phyloP scores from a whole-genome alignment of 257 asterid genomes.

The Linderniella brevidens region DNA sequence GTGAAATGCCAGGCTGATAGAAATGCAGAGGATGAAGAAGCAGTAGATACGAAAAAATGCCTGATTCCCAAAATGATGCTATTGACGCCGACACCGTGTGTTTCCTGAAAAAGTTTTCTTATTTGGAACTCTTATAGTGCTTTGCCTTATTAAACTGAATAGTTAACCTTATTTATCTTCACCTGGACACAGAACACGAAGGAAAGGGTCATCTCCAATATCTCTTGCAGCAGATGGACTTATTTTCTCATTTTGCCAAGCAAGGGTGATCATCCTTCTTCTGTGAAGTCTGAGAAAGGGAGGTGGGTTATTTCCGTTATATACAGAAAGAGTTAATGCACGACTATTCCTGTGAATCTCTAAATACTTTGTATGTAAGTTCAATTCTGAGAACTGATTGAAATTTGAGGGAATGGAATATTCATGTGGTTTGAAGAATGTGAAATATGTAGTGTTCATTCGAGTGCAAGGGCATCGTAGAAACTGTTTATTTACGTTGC shows the following conservation, averaged over 20 bases:
- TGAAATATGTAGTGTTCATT: too few relatives aligned
- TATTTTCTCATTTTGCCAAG: constrained; percentile 95
- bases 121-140: background rate
- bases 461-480: too few relatives aligned
- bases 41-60: constrained; percentile 72
- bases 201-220: constrained; percentile 86
- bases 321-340: too few relatives aligned
- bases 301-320: too few relatives aligned
- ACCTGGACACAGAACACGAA: constrained; percentile 45
- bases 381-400: too few relatives aligned
- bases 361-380: too few relatives aligned
- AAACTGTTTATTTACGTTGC: constrained; percentile 8
- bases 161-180: constrained; percentile 10
- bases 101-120: constrained; percentile 5
- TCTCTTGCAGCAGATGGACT: constrained; percentile 92
- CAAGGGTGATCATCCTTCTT: constrained; percentile 44
- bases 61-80: constrained; percentile 79
- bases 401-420: too few relatives aligned
- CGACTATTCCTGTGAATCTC: too few relatives aligned
- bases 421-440: too few relatives aligned
- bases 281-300: constrained; percentile 65
- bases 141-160: background rate
- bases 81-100: constrained; percentile 86
- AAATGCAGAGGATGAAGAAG: constrained; percentile 72
- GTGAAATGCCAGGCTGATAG: constrained; percentile 59